Base-by-base conservation (phyloP, 768 basidiomycete genomes). In the Mycena galericulata region DNA sequence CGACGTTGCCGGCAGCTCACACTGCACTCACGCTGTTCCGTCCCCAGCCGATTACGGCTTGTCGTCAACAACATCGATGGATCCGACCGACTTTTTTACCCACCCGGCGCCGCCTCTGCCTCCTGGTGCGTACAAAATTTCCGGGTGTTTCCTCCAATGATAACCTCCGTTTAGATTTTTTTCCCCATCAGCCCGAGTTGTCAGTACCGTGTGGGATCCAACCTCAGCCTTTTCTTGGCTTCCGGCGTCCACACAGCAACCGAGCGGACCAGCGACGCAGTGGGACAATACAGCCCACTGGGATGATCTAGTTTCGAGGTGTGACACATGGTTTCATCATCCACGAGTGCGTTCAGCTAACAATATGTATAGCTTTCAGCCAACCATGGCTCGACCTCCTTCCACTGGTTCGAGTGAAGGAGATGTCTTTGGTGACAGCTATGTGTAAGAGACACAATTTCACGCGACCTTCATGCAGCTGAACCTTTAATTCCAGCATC, bases 281-380 rank as follows among this genome's bases (percentile, higher is more conserved):
- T 56, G 55, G 40, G 30, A n/a, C 29, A 47, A 36, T 59, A 32
- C 45, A 47, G 43, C 45, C 30, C 30, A 34, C 43, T 59, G 57
- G 57, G 57, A 59, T 59, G 43, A 59, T 46, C 45, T 51, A 18
- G 50, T 30, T 30, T 51, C 50, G 2, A 51, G 50, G 50, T 51
- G 14, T 27, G n/a, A n/a, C 34, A 56, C 14, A 4, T 53, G 51
- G 30, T 56, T 41, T 46, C 6, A 30, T 43, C 54, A 41, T 57
- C 30, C 22, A 41, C 30, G 24, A 5, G 27, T 41, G 17, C 49
- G 24, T 43, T 45, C 56, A 24, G 41, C 56, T 45, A 34, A 45
- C 24, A 32, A 57, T 22, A 34, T 56, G 54, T 46, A 34, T 36
- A 59, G 45, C 45, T 36, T 59, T 46, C 57, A 29, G 40, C 40